Base-by-base conservation (phyloP, 192 early-diverging fungal genomes). In the Linnemannia schmuckeri region DNA sequence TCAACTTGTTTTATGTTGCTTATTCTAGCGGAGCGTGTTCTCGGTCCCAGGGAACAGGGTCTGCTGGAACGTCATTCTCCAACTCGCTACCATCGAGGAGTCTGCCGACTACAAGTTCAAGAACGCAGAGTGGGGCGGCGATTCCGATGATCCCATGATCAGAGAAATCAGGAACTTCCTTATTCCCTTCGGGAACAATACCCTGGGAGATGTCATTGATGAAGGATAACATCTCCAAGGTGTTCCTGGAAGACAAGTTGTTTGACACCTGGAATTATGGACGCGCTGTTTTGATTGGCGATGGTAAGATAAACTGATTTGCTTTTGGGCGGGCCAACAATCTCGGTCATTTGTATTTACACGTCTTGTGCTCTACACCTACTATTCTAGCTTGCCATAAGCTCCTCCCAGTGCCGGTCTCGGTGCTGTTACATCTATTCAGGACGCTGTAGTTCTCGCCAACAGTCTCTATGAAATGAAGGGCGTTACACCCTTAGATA, bases 381-480 rank as follows among this genome's bases (percentile, higher is more conserved):
- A 40, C 33, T 3, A 20, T 8, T 17, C 10, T 44, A 30, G 37
- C 37, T 33, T 22, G 30, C 17, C 41, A 24, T 2, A 24, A 77
- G 41, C 75, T 77, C 9, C 41, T 77, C 13, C 41, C 2, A 68
- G 57, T 30, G 55, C 57, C 18, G 61, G 75, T 4, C 75, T 66
- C 12, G 75, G 75, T 46, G 75, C 75, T 4, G 61, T 68, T 5
- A 40, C 33, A 7, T 22, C 55, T 30, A 46, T 77, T 40, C 61
- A 66, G 41, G 75, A 77, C n/a, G 37, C 61, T 3, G 75, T 77
- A 4, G 33, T 77, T 22, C 57, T 77, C 6, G n/a, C 75, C 13
- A 77, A 63, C 27, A 22, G 40, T 22, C 22, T 77, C 10, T 77
- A 77, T 18, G 61, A 68, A 1, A 20, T 77, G 22, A 30, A 77